Percentiles rank a stretch among this genome's conserved stretches.
Conservation (phyloP, 2,329 filamentous ascomycete species). For the Trichoderma polysporum region DNA sequence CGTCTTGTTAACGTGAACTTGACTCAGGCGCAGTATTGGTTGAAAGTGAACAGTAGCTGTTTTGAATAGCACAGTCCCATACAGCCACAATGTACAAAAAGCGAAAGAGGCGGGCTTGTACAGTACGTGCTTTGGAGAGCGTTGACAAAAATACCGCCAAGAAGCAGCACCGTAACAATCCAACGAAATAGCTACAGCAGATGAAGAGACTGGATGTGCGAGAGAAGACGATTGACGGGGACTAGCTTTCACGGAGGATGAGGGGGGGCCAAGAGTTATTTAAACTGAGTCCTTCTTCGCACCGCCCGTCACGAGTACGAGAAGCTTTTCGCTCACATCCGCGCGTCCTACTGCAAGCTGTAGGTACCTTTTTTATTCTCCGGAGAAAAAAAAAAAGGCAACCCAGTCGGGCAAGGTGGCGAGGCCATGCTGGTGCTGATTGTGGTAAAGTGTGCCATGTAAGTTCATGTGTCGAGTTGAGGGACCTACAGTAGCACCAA, state of each 20-base stretch:
- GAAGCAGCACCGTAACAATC: neutral
- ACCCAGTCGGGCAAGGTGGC: slow-evolving; percentile 5
- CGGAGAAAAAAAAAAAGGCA: neutral
- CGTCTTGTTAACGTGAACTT: neutral
- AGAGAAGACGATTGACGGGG: neutral
- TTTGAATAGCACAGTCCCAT: neutral
- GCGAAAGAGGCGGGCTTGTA: neutral
- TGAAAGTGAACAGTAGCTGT: neutral
- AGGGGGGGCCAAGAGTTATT: neutral
- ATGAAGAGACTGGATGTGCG: neutral
- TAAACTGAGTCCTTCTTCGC: neutral
- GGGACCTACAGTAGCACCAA: neutral
- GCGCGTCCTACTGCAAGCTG: neutral
- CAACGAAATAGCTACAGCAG: neutral
- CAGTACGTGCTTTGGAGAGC: neutral
- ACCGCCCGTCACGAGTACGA: neutral
- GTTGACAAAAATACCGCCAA: neutral
- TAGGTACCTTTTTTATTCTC: neutral
- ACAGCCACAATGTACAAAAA: neutral
- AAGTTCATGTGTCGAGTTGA: neutral
- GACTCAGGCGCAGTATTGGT: neutral
- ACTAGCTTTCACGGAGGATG: neutral
- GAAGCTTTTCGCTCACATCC: neutral
- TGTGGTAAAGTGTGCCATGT: neutral
- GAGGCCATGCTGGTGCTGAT: slow-evolving; percentile 1